Evolutionary conservation across 2,329 filamentous ascomycete genomes (phyloP).

Genomic region (Cryphonectria japonica): DNA sequence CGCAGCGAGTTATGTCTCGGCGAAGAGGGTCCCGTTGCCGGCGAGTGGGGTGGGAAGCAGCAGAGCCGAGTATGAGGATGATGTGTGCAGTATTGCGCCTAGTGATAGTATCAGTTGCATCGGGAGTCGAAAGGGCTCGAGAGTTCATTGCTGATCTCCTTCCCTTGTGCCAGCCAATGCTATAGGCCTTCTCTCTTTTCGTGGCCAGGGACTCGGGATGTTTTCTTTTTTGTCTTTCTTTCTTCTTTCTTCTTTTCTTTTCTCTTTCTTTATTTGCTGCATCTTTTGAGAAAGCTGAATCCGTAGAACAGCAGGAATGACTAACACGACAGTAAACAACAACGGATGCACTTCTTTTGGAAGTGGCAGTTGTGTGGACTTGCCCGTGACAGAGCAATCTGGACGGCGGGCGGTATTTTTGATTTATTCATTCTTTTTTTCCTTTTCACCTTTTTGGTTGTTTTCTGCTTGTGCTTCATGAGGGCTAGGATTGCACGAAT

Average conservation of each 20-base stretch:
- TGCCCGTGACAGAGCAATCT: constrained; percentile 7
- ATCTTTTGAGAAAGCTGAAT: neutral
- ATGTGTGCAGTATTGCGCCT: constrained; percentile 59
- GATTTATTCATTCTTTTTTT: neutral
- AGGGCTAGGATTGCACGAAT: neutral
- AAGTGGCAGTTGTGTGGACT: neutral
- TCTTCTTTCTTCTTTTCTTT: no score
- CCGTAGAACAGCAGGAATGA: neutral
- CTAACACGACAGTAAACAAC: neutral
- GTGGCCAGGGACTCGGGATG: neutral
- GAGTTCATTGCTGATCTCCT: constrained; percentile 34
- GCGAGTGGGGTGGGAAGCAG: constrained; percentile 47
- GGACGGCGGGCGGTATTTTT: neutral
- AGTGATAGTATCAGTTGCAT: constrained; percentile 66
- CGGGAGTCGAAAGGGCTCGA: constrained; percentile 46
- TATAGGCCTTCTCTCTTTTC: neutral
- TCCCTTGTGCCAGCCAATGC: neutral
- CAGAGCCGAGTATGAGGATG: constrained; percentile 45
- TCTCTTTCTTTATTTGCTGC: neutral
- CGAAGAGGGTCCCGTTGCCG: constrained; percentile 46
- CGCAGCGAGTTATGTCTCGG: constrained; percentile 33
- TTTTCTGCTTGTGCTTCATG: neutral
- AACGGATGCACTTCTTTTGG: neutral
- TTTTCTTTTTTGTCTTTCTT: neutral
- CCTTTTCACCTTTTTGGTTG: neutral